Base-by-base conservation (phyloP, 345 rosid genomes). In the Rhizophora mangle region DNA sequence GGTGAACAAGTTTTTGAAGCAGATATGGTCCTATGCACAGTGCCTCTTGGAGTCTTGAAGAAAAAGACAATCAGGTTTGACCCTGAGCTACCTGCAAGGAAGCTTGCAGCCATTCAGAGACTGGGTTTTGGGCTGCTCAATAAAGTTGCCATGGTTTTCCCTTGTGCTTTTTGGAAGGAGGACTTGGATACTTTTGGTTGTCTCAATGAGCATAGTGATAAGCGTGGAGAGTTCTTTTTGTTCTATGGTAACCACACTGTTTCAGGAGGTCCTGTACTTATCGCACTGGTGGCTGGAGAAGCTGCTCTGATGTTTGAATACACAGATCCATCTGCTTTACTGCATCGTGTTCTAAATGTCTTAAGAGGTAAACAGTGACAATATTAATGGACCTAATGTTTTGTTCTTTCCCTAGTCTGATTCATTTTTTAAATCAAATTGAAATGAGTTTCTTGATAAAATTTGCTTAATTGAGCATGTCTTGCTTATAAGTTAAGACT, bases 101-200 rank as follows among this genome's bases (percentile, higher is more conserved):
- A 94, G 83, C 86, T 85, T 74, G 89, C 84, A 19, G 97, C 98
- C 26, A 91, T 91, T 78, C 91, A 91, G 36, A 87, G 94, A 68
- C 72, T 94, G 88, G 98, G 97, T 56, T 91, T 89, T 56, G 98
- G 98, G 54, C 88, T 94, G 58, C 88, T 94, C 70, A 94, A 94
- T 80, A 94, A 94, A 87, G 97, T 91, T 52, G 98, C 98, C 26
- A 89, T 94, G 97, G 81, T 91, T 74, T 94, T 91, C 77, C 88
- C 97, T 51, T 76, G 77, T 81, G 90, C 86, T 26, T 94, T 94
- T 69, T 94, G 96, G 98, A 97, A 96, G 24, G 97, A 94, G 63
- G 96, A 94, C 29, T 77, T 91, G 68, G 98, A 91, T 66, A 91
- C 97, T 1, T 91, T 94, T 81, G 97, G 96, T 63, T 87, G 91